Evolutionary conservation across 208 protist genomes (phyloP).

Genomic region (Acanthamoeba triangularis): DNA sequence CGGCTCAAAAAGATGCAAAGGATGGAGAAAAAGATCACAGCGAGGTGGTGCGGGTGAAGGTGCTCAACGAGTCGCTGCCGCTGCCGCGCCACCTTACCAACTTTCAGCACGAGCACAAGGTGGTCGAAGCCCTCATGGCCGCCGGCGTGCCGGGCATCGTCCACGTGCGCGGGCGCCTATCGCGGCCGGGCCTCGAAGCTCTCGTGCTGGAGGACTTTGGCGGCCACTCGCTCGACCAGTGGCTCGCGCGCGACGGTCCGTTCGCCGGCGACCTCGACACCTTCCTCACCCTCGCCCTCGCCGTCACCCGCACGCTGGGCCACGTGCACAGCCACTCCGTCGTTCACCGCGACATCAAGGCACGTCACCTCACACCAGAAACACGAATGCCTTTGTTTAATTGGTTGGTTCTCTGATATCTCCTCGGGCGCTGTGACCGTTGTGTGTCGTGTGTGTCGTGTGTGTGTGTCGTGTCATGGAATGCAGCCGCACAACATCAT

Average conservation of each 20-base stretch:
- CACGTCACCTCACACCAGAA: no score
- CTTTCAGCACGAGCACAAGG: conserved; percentile 63
- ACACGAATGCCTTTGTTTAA: no score
- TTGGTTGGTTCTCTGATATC: no score
- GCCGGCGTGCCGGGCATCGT: conserved; percentile 30
- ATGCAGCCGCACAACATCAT: neutral
- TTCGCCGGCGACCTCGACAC: neutral
- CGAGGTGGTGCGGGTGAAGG: neutral
- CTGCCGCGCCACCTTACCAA: conserved; percentile 53
- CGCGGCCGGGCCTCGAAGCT: conserved; percentile 47
- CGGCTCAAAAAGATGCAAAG: neutral
- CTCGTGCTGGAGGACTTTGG: conserved; percentile 64
- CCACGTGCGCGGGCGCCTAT: neutral
- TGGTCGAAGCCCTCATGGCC: conserved; percentile 3
- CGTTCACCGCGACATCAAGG: conserved; percentile 68
- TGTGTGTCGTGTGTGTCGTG: neutral
- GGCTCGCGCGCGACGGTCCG: neutral
- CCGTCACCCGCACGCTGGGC: neutral
- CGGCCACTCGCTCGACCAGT: conserved; percentile 42
- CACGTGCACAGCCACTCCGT: conserved; percentile 7
- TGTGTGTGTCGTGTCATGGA: neutral
- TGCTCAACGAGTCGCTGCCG: conserved; percentile 46
- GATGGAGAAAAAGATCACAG: neutral
- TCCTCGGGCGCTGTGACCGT: no score
- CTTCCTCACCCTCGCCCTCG: neutral